Evolutionary conservation across 1,139 yeast species (phyloP).

Genomic region (Meyerozyma athensensis): DNA sequence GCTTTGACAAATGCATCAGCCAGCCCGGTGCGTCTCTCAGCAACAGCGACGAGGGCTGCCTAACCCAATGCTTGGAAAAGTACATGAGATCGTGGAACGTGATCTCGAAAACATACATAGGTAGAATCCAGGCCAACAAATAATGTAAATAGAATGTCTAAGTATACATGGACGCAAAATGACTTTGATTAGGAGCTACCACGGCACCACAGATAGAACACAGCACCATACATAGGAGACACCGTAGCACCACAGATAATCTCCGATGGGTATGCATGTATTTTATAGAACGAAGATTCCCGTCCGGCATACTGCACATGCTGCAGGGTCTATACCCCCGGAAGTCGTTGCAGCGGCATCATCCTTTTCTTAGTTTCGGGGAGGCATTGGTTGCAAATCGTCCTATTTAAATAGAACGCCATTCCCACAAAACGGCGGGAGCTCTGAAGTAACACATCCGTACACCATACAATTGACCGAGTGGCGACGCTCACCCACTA

Average conservation of each 20-base stretch:
- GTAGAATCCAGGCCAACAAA: constrained; percentile 51
- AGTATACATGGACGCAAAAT: too few species aligned
- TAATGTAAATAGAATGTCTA: constrained; percentile 1
- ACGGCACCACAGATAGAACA: too few species aligned
- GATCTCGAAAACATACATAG: constrained; percentile 68
- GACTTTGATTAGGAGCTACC: too few species aligned
- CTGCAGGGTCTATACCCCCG: too few species aligned
- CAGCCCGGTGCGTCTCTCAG: constrained; percentile 45
- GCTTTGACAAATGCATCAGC: constrained; percentile 72
- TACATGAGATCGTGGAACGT: constrained; percentile 91
- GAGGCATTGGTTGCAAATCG: too few species aligned
- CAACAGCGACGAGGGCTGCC: constrained; percentile 43
- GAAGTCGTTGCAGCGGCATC: too few species aligned
- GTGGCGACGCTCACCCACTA: constrained; percentile 1
- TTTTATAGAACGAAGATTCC: too few species aligned
- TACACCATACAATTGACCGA: background rate
- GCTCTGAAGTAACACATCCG: background rate
- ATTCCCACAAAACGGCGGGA: background rate
- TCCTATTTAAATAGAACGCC: background rate
- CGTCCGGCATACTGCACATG: too few species aligned
- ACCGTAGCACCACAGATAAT: too few species aligned
- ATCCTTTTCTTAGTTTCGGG: too few species aligned
- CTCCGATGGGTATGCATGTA: too few species aligned
- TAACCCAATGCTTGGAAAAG: constrained; percentile 75
- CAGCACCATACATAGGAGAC: too few species aligned